These are phyloP conservation scores for Symbiodinium natans DNA, from an alignment of 73 alveolate species.

Conservation along the genomic window DNA sequence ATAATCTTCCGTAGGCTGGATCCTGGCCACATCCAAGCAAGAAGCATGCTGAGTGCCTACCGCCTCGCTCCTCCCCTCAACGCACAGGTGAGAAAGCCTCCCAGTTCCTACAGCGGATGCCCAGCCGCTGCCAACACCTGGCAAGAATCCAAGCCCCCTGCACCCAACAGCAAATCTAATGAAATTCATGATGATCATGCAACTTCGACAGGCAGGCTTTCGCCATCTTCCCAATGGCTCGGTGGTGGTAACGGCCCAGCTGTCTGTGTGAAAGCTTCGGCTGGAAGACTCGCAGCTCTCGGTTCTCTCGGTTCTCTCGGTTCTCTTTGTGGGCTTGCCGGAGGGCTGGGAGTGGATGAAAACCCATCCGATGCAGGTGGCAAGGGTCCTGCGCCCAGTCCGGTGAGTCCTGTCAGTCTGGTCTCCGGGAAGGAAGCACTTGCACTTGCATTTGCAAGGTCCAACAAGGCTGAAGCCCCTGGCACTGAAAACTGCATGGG, in stretches of 20 bases:
- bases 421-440: not conserved
- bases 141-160: no score
- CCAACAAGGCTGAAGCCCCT: not conserved
- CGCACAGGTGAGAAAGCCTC: not conserved
- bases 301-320: not conserved
- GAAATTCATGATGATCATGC: not conserved
- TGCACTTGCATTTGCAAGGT: not conserved
- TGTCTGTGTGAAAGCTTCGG: not conserved
- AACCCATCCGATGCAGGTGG: conserved; percentile 12
- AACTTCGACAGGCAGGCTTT: not conserved
- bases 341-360: not conserved
- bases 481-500: no score
- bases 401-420: not conserved
- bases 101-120: not conserved
- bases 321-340: not conserved
- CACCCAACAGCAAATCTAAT: no score
- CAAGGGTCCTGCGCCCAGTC: conserved; percentile 51
- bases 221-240: not conserved
- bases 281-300: not conserved
- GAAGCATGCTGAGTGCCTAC: not conserved
- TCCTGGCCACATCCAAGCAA: not conserved
- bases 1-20: not conserved
- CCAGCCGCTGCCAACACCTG: conserved; percentile 2
- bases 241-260: conserved; percentile 75
- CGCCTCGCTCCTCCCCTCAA: no score